Evolutionary conservation across 441 rosid species (phyloP).

Genomic region (Syzygium syzygioides): DNA sequence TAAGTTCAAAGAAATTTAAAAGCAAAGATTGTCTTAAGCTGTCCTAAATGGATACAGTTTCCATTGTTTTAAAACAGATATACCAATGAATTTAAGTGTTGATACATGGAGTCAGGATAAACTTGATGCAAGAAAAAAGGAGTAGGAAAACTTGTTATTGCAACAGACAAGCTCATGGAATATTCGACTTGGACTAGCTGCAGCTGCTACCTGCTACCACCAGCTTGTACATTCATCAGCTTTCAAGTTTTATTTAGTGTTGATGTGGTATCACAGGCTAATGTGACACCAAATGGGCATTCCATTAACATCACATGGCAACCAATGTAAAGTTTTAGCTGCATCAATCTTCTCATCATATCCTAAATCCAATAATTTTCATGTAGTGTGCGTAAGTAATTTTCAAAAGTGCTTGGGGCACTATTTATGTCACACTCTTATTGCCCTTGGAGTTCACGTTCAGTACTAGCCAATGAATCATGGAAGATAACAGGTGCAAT

Average conservation of each 20-base stretch:
- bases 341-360: no score
- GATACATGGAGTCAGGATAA: neutral
- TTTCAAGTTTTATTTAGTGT: neutral
- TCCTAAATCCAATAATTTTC: no score
- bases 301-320: no score
- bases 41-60: neutral
- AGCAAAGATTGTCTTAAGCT: neutral
- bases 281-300: neutral
- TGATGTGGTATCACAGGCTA: neutral
- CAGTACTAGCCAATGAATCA: neutral
- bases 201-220: neutral
- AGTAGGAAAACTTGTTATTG: neutral
- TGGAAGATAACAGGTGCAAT: neutral
- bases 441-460: neutral
- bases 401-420: no score
- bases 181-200: neutral
- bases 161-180: neutral
- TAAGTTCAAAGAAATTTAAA: no score
- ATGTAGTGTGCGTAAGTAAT: no score
- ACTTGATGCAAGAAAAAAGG: neutral
- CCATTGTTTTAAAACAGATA: no score
- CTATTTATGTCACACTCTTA: neutral
- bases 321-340: no score
- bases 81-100: neutral
- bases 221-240: neutral